These are phyloP conservation scores for Peltaster fructicola DNA, from an alignment of 2,329 filamentous ascomycete species.

Conservation along the genomic window DNA sequence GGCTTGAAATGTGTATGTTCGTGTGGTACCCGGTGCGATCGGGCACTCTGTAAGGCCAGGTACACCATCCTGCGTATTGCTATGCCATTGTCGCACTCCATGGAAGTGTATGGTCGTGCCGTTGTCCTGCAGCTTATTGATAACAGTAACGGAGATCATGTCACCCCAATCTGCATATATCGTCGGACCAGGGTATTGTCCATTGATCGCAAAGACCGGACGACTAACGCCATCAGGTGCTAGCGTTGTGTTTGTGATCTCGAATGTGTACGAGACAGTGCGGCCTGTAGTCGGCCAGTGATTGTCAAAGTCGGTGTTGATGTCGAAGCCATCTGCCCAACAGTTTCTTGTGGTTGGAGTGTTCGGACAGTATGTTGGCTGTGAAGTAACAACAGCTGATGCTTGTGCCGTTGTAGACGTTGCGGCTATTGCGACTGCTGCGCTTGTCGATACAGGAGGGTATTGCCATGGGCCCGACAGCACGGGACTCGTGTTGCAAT, in stretches of 20 bases:
- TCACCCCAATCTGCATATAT: slow-evolving; percentile 17
- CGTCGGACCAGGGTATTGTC: slow-evolving; percentile 40
- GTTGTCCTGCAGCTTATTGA: slow-evolving; percentile 35
- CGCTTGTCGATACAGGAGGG: background rate
- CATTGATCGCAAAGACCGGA: slow-evolving; percentile 36
- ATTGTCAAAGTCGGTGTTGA: slow-evolving; percentile 19
- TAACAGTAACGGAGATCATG: slow-evolving; percentile 35
- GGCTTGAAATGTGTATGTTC: slow-evolving; percentile 41
- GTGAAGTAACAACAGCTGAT: slow-evolving; percentile 1
- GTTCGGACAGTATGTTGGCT: slow-evolving; percentile 13
- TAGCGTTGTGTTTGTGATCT: slow-evolving; percentile 26
- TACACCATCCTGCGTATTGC: slow-evolving; percentile 41
- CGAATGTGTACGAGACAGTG: slow-evolving; percentile 22
- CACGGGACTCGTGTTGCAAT: slow-evolving; percentile 19
- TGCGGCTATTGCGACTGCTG: slow-evolving; percentile 1
- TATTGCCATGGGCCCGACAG: slow-evolving; percentile 23
- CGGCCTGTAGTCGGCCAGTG: slow-evolving; percentile 17
- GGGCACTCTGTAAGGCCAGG: slow-evolving; percentile 29
- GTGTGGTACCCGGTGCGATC: slow-evolving; percentile 31
- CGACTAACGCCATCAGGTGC: slow-evolving; percentile 25
- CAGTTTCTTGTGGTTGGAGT: slow-evolving; percentile 12
- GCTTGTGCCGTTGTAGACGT: slow-evolving; percentile 1
- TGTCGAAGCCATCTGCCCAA: slow-evolving; percentile 13
- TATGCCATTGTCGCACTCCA: slow-evolving; percentile 39
- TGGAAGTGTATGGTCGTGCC: slow-evolving; percentile 48